A percentile compares a stretch with the other conserved stretches of the same genome.
phyloP scores from a whole-genome alignment of 2,329 filamentous ascomycete species.

The Ilyonectria robusta region DNA sequence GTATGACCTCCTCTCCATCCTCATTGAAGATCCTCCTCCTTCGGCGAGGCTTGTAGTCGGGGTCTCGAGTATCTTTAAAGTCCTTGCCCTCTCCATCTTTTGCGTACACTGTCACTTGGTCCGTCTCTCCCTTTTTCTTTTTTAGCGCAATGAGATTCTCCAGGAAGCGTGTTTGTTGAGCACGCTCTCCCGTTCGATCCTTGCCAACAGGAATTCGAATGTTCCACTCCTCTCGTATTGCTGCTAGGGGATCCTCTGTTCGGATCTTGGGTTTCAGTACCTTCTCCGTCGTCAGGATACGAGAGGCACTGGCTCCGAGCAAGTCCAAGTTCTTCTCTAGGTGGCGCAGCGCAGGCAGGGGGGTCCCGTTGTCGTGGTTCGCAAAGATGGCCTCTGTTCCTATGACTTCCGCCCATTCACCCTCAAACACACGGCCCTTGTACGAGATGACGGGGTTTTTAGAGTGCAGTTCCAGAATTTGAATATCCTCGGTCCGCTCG shows the following conservation, averaged over 20 bases:
- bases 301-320: conserved; percentile 77
- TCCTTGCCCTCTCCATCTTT: conserved; percentile 58
- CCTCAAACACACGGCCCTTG: conserved; percentile 82
- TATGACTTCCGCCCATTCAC: conserved; percentile 85
- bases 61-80: conserved; percentile 58
- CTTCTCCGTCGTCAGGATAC: conserved; percentile 78
- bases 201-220: conserved; percentile 62
- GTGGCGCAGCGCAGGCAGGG: conserved; percentile 63
- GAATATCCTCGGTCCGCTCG: conserved; percentile 64
- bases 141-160: conserved; percentile 77
- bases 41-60: conserved; percentile 56
- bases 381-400: conserved; percentile 87
- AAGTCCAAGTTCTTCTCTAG: conserved; percentile 76
- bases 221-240: conserved; percentile 59
- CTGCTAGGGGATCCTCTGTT: conserved; percentile 53
- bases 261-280: conserved; percentile 65
- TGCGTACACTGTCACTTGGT: conserved; percentile 74
- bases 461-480: conserved; percentile 88
- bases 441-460: conserved; percentile 84
- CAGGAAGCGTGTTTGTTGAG: conserved; percentile 70
- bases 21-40: conserved; percentile 46
- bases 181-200: conserved; percentile 63
- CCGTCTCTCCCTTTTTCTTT: conserved; percentile 73
- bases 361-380: conserved; percentile 64
- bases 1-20: conserved; percentile 45